Base-by-base conservation (phyloP, 2,329 filamentous ascomycete genomes). In the Westerdykella sp. region DNA sequence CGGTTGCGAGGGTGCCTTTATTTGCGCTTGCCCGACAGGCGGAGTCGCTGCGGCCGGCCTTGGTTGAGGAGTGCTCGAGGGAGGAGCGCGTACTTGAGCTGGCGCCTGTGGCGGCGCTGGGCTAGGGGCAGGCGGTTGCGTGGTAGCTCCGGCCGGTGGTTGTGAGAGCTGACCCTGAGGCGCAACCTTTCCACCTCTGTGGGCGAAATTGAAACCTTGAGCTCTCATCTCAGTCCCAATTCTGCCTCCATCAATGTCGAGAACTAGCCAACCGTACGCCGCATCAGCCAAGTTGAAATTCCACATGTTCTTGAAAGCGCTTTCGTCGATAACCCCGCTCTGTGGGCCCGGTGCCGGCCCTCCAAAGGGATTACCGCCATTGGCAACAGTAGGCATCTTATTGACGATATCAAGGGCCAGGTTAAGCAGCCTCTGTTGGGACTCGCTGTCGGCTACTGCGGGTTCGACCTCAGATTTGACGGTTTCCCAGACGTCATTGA, bases 241-340 rank as follows among this genome's bases (percentile, higher is more conserved):
- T 35, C 93, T 83, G 40, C 93, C 93, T 61, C 89, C 87, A 63
- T 98, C 93, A 47, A 98, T 84, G 66, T 98, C 93, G 45, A 98
- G 72, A 13, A 97, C 89, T 40, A 98, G 76, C 76, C 89, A 98
- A 48, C 93, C 93, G 66, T 97, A 98, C 15, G 93, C 91, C 43
- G 93, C 93, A 73, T 98, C 93, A 23, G 93, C 93, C 53, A 98
- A 71, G 68, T 97, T 97, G 73, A 98, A 98, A 70, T 98, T 98
- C 93, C 93, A 98, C 93, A 97, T 97, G 67, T 98, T 98, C 76
- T 98, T 98, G 79, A 98, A 98, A 1, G 93, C 93, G 59, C 90
- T 96, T 74, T 98, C 93, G 51, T 98, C 93, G 14, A 98, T 89
- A 61, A 95, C 87, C 25, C 93, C 93, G 40, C 87, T 83, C 45